Conservation (phyloP, 1,284 basidiomycete genomes). For the Moesziomyces aphidis region DNA sequence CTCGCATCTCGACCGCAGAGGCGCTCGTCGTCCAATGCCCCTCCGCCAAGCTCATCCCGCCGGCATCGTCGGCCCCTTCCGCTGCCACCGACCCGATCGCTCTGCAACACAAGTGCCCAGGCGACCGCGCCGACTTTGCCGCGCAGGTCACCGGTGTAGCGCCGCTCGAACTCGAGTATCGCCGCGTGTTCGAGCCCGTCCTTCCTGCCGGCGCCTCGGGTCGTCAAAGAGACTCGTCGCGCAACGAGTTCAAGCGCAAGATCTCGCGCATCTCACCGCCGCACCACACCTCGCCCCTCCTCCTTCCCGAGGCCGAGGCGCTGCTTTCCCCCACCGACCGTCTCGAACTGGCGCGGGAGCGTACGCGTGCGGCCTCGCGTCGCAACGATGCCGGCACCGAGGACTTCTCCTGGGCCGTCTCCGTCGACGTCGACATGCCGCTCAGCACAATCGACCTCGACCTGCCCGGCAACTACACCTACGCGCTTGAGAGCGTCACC, state of each 20-base stretch:
- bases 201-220: slow-evolving; percentile 1
- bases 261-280: slow-evolving; percentile 50
- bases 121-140: slow-evolving; percentile 52
- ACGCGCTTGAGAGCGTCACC: slow-evolving; percentile 52
- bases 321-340: slow-evolving; percentile 35
- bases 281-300: slow-evolving; percentile 45
- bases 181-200: slow-evolving; percentile 34
- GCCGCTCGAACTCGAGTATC: slow-evolving; percentile 60
- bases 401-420: slow-evolving; percentile 53
- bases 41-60: slow-evolving; percentile 44
- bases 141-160: slow-evolving; percentile 59
- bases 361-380: slow-evolving; percentile 32
- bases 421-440: slow-evolving; percentile 51
- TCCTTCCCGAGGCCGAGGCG: slow-evolving; percentile 40
- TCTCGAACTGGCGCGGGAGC: slow-evolving; percentile 37
- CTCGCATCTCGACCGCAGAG: slow-evolving; percentile 49
- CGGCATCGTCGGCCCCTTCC: slow-evolving; percentile 4
- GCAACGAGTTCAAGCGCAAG: slow-evolving; percentile 27
- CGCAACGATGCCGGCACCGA: slow-evolving; percentile 17
- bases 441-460: slow-evolving; percentile 55
- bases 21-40: slow-evolving; percentile 64
- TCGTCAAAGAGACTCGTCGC: slow-evolving; percentile 16
- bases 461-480: slow-evolving; percentile 53
- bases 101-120: slow-evolving; percentile 56
- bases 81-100: slow-evolving; percentile 3